These are phyloP conservation scores for Protea cynaroides DNA, from an alignment of 164 flowering plant genomes.

Conservation along the genomic window DNA sequence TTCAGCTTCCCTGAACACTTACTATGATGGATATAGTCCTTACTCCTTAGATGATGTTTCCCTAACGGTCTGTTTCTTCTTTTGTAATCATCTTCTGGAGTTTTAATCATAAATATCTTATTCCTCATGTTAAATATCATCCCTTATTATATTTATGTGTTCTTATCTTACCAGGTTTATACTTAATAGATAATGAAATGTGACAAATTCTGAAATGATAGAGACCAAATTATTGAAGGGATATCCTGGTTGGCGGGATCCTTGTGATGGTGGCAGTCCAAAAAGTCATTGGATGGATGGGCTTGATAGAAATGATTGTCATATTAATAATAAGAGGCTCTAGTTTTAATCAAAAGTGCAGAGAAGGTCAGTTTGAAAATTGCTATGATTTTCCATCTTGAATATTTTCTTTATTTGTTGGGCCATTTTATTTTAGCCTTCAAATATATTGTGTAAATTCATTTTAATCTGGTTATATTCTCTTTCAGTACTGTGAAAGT, in stretches of 20 bases:
- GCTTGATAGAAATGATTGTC: conserved; percentile 59
- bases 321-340: conserved; percentile 89
- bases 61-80: neutral
- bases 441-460: too few species aligned
- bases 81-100: neutral
- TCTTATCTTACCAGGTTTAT: conserved; percentile 47
- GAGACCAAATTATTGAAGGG: conserved; percentile 41
- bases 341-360: conserved; percentile 81
- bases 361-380: conserved; percentile 58
- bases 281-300: conserved; percentile 69
- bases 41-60: neutral
- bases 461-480: too few species aligned
- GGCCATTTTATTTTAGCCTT: too few species aligned
- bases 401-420: neutral
- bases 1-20: too few species aligned
- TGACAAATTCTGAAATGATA: conserved; percentile 86
- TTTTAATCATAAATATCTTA: neutral
- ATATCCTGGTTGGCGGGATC: conserved; percentile 58
- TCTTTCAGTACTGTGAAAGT: too few species aligned
- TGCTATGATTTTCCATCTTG: neutral
- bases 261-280: conserved; percentile 98
- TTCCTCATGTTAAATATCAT: neutral
- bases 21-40: too few species aligned
- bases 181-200: conserved; percentile 37
- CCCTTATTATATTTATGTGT: neutral